phyloP scores from a whole-genome alignment of 1,284 basidiomycete genomes.

The Sanghuangporus weigelae region DNA sequence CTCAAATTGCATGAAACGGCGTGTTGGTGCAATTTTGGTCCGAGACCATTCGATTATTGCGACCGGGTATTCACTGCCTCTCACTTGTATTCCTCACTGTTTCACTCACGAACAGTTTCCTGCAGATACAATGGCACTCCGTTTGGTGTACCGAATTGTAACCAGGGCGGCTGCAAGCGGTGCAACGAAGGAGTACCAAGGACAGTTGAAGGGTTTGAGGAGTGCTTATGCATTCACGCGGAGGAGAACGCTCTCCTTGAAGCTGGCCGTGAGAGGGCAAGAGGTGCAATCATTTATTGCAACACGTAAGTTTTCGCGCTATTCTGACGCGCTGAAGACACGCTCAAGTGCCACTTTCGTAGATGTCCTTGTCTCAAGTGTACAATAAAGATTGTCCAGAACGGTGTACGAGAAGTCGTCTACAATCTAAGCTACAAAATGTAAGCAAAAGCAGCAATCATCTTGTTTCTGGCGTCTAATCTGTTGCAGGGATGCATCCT shows the following conservation, averaged over 20 bases:
- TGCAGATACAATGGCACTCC: constrained; percentile 94
- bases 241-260: constrained; percentile 98
- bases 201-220: constrained; percentile 52
- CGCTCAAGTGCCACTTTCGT: constrained; percentile 1
- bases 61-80: constrained; percentile 58
- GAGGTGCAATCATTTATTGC: constrained; percentile 87
- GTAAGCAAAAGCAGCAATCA: constrained; percentile 40
- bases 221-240: constrained; percentile 95
- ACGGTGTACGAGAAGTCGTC: constrained; percentile 88
- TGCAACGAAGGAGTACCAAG: constrained; percentile 64
- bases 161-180: constrained; percentile 79
- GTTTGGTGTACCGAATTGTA: constrained; percentile 82
- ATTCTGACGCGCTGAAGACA: background rate
- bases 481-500: constrained; percentile 65
- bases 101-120: background rate
- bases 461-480: background rate
- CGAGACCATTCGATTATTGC: constrained; percentile 83
- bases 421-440: constrained; percentile 96
- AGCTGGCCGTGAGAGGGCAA: constrained; percentile 81
- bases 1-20: constrained; percentile 97
- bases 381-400: constrained; percentile 96
- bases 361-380: constrained; percentile 98
- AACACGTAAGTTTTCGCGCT: constrained; percentile 52
- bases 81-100: background rate
- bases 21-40: constrained; percentile 91